These are phyloP conservation scores for Debaryomyces robertsiae DNA, from an alignment of 1,139 yeast species.

Conservation along the genomic window DNA sequence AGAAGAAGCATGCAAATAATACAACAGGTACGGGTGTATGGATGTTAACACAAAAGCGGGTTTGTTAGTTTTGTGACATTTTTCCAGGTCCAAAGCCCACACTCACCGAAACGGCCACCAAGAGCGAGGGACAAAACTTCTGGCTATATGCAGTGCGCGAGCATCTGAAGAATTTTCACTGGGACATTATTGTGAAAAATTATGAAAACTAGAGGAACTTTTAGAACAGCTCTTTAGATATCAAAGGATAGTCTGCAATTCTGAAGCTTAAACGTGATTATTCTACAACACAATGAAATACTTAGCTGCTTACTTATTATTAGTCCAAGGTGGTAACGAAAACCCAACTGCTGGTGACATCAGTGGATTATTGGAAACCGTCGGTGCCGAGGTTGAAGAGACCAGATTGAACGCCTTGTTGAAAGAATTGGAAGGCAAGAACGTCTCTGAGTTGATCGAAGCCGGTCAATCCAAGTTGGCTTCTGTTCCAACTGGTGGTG, in stretches of 20 bases:
- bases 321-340: slow-evolving; percentile 83
- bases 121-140: background rate
- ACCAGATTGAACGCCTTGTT: slow-evolving; percentile 68
- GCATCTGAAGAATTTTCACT: slow-evolving; percentile 8
- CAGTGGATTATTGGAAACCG: slow-evolving; percentile 70
- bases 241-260: slow-evolving; percentile 62
- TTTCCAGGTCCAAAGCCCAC: too few species aligned
- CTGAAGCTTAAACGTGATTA: slow-evolving; percentile 59
- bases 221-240: slow-evolving; percentile 13
- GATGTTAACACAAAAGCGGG: too few species aligned
- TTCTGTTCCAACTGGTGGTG: slow-evolving; percentile 82
- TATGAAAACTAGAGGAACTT: background rate
- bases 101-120: too few species aligned
- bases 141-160: slow-evolving; percentile 1
- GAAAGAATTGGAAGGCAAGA: slow-evolving; percentile 75
- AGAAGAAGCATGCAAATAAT: too few species aligned
- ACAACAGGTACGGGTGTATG: too few species aligned
- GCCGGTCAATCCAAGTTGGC: slow-evolving; percentile 83
- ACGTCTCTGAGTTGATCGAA: slow-evolving; percentile 72
- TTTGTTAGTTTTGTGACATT: too few species aligned
- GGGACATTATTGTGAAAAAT: slow-evolving; percentile 16
- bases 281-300: slow-evolving; percentile 65
- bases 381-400: slow-evolving; percentile 78
- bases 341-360: slow-evolving; percentile 76
- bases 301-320: slow-evolving; percentile 88